phyloP scores from a whole-genome alignment of 2,329 filamentous ascomycete genomes.

The Mariannaea elegans region DNA sequence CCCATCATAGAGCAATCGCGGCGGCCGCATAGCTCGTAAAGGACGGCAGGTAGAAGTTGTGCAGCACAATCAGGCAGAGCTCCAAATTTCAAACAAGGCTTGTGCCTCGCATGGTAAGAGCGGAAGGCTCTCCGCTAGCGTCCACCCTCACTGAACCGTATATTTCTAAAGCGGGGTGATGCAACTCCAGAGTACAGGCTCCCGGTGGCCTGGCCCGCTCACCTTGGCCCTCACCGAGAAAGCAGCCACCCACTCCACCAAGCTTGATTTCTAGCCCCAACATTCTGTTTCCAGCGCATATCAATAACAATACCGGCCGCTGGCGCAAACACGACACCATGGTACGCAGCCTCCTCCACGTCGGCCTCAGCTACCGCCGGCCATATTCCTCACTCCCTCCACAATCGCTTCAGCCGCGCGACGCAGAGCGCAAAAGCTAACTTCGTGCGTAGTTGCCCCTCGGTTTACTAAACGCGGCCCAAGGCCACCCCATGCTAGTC shows the following conservation, averaged over 20 bases:
- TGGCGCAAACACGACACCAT: constrained; percentile 35
- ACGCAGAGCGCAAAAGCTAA: constrained; percentile 34
- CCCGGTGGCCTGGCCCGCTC: constrained; percentile 13
- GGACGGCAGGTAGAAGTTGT: not conserved
- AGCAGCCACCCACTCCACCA: constrained; percentile 36
- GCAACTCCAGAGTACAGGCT: constrained; percentile 30
- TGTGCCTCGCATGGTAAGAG: not conserved
- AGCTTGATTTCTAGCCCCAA: constrained; percentile 36
- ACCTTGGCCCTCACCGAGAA: constrained; percentile 38
- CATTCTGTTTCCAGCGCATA: constrained; percentile 31
- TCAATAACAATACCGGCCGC: constrained; percentile 32
- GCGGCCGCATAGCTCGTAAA: constrained; percentile 44
- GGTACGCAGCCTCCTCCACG: constrained; percentile 28
- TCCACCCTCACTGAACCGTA: constrained; percentile 8
- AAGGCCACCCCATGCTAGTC: constrained; percentile 97
- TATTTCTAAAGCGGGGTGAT: constrained; percentile 36
- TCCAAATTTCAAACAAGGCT: constrained; percentile 12
- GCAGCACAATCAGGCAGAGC: not conserved
- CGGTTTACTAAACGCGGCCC: constrained; percentile 91
- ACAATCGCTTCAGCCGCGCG: constrained; percentile 6
- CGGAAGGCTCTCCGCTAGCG: constrained; percentile 20
- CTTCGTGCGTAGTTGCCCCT: constrained; percentile 65
- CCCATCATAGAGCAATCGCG: constrained; percentile 59
- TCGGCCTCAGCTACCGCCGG: not conserved
- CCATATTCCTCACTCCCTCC: not conserved